A percentile compares a stretch with the other conserved stretches of the same genome.
Conservation (phyloP, 2,329 filamentous ascomycete species). For the Ophiostoma novo-ulmi region DNA sequence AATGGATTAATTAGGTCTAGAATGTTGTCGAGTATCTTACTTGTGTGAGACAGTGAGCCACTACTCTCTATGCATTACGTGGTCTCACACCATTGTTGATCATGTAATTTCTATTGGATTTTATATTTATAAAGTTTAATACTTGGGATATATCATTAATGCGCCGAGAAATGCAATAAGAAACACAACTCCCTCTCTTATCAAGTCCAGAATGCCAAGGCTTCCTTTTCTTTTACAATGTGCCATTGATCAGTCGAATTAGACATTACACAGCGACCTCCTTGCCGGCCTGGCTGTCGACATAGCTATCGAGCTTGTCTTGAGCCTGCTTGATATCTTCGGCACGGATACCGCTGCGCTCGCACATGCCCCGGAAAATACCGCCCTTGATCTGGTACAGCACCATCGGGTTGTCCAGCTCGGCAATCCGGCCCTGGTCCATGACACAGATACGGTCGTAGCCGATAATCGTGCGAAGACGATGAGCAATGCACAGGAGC, state of each 20-base stretch:
- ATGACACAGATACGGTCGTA: constrained; percentile 97
- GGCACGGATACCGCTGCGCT: constrained; percentile 67
- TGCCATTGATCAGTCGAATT: no score
- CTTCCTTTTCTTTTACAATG: background rate
- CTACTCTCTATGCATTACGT: background rate
- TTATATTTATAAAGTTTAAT: background rate
- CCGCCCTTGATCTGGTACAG: constrained; percentile 65
- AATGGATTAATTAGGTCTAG: background rate
- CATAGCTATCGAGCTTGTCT: constrained; percentile 27
- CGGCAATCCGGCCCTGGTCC: constrained; percentile 81
- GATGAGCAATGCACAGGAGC: constrained; percentile 85
- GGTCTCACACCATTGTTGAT: background rate
- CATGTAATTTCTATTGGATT: background rate
- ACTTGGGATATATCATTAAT: constrained; percentile 1
- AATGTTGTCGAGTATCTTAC: background rate
- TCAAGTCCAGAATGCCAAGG: background rate
- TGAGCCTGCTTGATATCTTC: constrained; percentile 49
- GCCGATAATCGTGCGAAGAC: constrained; percentile 83
- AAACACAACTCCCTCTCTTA: background rate
- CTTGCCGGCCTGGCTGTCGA: constrained; percentile 17
- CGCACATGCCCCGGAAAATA: constrained; percentile 87
- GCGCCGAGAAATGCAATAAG: background rate
- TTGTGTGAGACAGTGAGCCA: background rate
- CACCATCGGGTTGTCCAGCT: constrained; percentile 70
- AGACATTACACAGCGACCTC: background rate